These are phyloP conservation scores for Ormosia emarginata DNA, from an alignment of 306 rosid species.

Conservation along the genomic window DNA sequence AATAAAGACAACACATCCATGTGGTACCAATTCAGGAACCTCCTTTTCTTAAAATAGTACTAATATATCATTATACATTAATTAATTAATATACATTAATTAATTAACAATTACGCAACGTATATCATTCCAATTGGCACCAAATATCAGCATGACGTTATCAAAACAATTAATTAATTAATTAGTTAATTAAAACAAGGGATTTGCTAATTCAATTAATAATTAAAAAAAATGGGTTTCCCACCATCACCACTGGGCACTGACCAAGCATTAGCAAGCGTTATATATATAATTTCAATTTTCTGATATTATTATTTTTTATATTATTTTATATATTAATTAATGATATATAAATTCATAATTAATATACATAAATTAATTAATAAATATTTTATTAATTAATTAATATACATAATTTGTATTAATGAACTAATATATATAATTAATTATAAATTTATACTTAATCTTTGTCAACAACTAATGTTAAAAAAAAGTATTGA, in stretches of 20 bases:
- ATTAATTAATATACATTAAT: not conserved
- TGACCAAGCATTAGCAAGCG: not conserved
- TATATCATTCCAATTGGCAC: conserved; percentile 20
- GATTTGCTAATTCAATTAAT: not conserved
- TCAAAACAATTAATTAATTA: not conserved
- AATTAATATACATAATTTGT: no score
- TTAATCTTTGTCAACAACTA: no score
- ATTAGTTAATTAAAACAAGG: not conserved
- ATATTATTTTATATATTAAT: no score
- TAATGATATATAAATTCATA: no score
- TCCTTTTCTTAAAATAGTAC: not conserved
- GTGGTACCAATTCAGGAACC: not conserved
- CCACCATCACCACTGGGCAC: not conserved
- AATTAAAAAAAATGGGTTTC: conserved; percentile 2
- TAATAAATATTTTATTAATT: no score
- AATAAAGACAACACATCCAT: not conserved
- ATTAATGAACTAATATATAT: no score
- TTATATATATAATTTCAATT: no score
- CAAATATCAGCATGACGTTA: not conserved
- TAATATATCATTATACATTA: not conserved
- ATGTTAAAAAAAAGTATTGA: no score
- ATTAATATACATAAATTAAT: no score
- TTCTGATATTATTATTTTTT: no score
- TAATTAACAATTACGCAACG: not conserved
- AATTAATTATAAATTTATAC: no score